A percentile compares a stretch with the other conserved stretches of the same genome.
These are phyloP conservation scores for Lactarius akahatsu DNA, from an alignment of 768 basidiomycete genomes.

Conservation along the genomic window DNA sequence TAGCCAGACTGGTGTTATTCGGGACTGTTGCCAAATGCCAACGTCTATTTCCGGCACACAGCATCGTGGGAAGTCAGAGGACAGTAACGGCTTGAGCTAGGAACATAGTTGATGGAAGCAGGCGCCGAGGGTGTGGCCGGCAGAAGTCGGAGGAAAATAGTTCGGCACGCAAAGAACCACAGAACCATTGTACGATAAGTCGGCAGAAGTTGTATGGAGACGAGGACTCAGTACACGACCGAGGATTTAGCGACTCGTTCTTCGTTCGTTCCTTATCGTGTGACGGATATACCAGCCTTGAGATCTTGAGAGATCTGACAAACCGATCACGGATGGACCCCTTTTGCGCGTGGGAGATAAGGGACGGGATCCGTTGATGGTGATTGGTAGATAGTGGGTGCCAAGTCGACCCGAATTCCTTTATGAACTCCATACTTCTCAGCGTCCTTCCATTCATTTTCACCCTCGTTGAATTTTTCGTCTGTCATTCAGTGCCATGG, in stretches of 20 bases:
- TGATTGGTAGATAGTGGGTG: constrained; percentile 26
- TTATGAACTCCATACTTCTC: constrained; percentile 5
- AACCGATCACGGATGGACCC: constrained; percentile 8
- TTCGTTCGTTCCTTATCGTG: neutral
- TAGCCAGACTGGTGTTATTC: neutral
- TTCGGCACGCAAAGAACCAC: neutral
- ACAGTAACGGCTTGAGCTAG: neutral
- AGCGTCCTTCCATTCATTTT: neutral
- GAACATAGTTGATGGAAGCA: neutral
- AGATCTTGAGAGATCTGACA: neutral
- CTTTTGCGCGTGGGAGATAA: constrained; percentile 5
- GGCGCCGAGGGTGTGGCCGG: neutral
- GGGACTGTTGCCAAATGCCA: neutral
- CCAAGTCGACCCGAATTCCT: neutral
- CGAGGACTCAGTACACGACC: neutral
- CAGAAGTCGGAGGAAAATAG: neutral
- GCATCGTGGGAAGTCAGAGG: neutral
- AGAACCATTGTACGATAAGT: neutral
- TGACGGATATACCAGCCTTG: neutral
- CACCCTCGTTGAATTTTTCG: constrained; percentile 7
- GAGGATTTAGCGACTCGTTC: neutral
- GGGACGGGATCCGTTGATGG: neutral
- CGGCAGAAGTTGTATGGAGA: neutral
- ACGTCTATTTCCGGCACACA: neutral
- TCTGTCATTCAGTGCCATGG: constrained; percentile 27